Conservation (phyloP, 352 stramenopile genomes). For the Phytophthora crassamura region DNA sequence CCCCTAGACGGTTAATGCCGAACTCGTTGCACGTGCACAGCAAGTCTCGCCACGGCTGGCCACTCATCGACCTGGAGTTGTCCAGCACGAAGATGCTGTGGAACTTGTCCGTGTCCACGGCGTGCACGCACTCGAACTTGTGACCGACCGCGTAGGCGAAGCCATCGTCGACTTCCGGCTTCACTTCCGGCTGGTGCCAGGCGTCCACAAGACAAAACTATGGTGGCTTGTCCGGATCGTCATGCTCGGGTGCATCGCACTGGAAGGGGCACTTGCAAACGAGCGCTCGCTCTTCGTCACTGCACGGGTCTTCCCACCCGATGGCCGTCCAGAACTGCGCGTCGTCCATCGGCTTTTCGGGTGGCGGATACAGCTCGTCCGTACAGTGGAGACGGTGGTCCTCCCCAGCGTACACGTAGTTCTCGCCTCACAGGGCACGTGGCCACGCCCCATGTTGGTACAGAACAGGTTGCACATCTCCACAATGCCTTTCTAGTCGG, state of each 20-base stretch:
- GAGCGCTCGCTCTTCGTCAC: slow-evolving; percentile 30
- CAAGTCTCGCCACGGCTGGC: slow-evolving; percentile 36
- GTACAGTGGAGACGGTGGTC: slow-evolving; percentile 35
- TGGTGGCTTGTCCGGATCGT: slow-evolving; percentile 18
- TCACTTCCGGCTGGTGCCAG: slow-evolving; percentile 48
- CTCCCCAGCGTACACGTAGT: slow-evolving; percentile 24
- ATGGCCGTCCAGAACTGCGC: background rate
- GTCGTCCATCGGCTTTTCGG: slow-evolving; percentile 28
- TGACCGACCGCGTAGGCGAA: slow-evolving; percentile 37
- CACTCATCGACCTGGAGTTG: slow-evolving; percentile 47
- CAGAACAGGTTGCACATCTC: slow-evolving; percentile 46
- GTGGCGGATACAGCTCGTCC: slow-evolving; percentile 5
- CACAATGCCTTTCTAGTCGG: slow-evolving; percentile 28
- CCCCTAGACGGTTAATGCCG: slow-evolving; percentile 20
- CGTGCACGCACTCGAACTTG: slow-evolving; percentile 45
- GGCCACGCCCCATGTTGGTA: slow-evolving; percentile 29
- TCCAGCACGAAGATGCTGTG: slow-evolving; percentile 57
- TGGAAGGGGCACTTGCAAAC: slow-evolving; percentile 16
- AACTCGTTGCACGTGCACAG: too few relatives aligned
- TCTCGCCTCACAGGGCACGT: slow-evolving; percentile 27
- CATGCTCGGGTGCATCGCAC: slow-evolving; percentile 34
- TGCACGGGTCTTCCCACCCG: slow-evolving; percentile 38
- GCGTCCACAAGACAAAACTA: slow-evolving; percentile 39
- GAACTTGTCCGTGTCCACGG: slow-evolving; percentile 28
- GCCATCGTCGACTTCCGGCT: slow-evolving; percentile 46